phyloP scores from a whole-genome alignment of 2,329 filamentous ascomycete genomes.

The Penicillium sp. region DNA sequence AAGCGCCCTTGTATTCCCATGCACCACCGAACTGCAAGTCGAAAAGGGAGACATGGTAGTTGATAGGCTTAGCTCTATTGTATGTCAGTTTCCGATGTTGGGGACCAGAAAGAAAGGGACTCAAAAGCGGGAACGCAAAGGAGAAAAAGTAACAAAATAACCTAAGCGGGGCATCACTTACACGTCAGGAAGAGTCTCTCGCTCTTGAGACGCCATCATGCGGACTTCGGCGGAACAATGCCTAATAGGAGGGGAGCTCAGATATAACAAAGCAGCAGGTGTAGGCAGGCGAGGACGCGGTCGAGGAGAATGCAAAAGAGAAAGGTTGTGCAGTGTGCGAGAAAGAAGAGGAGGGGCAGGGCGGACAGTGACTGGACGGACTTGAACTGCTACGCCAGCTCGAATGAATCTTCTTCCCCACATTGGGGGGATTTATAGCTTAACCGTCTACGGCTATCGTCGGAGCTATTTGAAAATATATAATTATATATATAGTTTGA shows the following conservation, averaged over 20 bases:
- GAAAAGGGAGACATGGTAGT: constrained; percentile 80
- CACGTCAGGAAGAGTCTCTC: constrained; percentile 48
- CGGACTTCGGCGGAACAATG: constrained; percentile 43
- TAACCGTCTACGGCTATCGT: constrained; percentile 23
- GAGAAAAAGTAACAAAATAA: neutral
- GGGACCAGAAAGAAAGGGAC: neutral
- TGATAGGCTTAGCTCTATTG: constrained; percentile 69
- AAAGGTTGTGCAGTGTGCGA: constrained; percentile 15
- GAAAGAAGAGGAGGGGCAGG: constrained; percentile 25
- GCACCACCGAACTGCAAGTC: constrained; percentile 69
- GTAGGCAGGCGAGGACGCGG: constrained; percentile 6
- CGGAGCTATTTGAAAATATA: constrained; percentile 6
- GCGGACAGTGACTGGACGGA: constrained; percentile 27
- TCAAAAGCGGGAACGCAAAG: neutral
- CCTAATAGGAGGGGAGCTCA: constrained; percentile 25
- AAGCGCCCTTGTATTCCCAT: constrained; percentile 83
- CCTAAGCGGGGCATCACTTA: constrained; percentile 26
- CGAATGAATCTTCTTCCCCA: constrained; percentile 37
- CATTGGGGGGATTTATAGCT: constrained; percentile 23
- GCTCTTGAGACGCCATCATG: constrained; percentile 45
- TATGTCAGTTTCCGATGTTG: constrained; percentile 5
- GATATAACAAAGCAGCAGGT: constrained; percentile 14
- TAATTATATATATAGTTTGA: neutral
- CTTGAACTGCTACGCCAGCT: constrained; percentile 27
- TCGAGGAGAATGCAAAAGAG: constrained; percentile 19